Base-by-base conservation (phyloP, 202 grass and related monocot genomes). In the Eragrostis tef region DNA sequence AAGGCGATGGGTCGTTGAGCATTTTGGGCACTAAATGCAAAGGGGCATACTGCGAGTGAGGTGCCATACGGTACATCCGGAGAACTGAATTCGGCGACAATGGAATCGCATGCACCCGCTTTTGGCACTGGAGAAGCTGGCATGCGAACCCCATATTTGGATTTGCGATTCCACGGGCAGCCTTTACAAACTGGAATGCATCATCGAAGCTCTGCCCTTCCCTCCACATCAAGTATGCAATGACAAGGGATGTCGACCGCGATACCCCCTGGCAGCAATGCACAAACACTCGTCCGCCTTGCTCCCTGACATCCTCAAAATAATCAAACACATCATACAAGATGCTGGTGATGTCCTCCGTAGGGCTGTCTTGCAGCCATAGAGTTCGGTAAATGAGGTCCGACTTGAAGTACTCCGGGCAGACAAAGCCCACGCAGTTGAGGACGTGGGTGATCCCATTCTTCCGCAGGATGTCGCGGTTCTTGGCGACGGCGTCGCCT, bases 251-350 rank as follows among this genome's bases (percentile, higher is more conserved):
- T 8, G 96, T 99, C 2, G 96, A 99, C 74, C 96, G 79, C 0
- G 96, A 99, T 12, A 99, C 96, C 43, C 96, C 96, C 78, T 96
- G 96, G 79, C 93, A 99, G 82, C 96, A 99, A 80, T 99, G 96
- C 52, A 99, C 96, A 7, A 99, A 93, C 7, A 99, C 96, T 0
- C 91, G 91, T 0, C 96, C 96, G 1, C 67, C 67, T 66, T 93
- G 89, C 86, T 96, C 92, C 74, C 96, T 89, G 29, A 99, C 96
- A 41, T 99, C 93, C 87, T 99, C 96, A 67, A 99, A 99, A 73
- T 99, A 99, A 86, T 99, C 96, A 79, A 99, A 99, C 51, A 99
- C 96, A 44, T 99, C 96, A 14, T 99, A 99, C 10, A 99, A 49
- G 79, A 99, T 99, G 71, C 96, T 99, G 11, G 96, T 99, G 81